A percentile compares a stretch with the other conserved stretches of the same genome.
These are phyloP conservation scores for Agrocybe chaxingu DNA, from an alignment of 768 basidiomycete species.

Conservation along the genomic window DNA sequence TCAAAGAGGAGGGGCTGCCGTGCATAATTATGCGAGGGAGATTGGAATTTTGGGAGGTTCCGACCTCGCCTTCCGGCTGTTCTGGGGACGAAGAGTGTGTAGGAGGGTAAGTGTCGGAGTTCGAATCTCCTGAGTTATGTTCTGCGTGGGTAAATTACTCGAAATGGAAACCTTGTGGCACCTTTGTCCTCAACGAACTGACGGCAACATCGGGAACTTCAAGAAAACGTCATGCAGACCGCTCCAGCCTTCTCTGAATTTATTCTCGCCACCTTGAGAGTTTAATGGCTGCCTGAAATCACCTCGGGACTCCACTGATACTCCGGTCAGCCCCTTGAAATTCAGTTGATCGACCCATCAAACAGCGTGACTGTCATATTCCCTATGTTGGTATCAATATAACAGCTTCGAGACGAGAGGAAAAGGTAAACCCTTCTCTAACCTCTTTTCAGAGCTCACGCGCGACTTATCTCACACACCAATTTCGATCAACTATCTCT, in stretches of 20 bases:
- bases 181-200: constrained; percentile 19
- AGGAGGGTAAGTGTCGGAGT: constrained; percentile 46
- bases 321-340: too few species aligned
- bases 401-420: too few species aligned
- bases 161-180: constrained; percentile 26
- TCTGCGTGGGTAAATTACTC: constrained; percentile 44
- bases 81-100: constrained; percentile 34
- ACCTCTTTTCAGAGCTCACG: too few species aligned
- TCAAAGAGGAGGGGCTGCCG: constrained; percentile 40
- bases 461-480: too few species aligned
- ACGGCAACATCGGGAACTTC: constrained; percentile 13
- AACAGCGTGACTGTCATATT: too few species aligned
- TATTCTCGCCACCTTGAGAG: too few species aligned
- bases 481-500: too few species aligned
- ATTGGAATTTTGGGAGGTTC: constrained; percentile 32
- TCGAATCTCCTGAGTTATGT: constrained; percentile 39
- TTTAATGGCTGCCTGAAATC: too few species aligned
- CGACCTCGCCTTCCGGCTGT: constrained; percentile 35
- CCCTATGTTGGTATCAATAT: too few species aligned
- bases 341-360: too few species aligned
- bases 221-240: constrained; percentile 4
- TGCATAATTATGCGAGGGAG: constrained; percentile 36
- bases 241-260: background rate
- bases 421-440: too few species aligned
- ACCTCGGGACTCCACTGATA: too few species aligned